These are phyloP conservation scores for Talaromyces sp. DNA, from an alignment of 2,329 filamentous ascomycete species.

Conservation along the genomic window DNA sequence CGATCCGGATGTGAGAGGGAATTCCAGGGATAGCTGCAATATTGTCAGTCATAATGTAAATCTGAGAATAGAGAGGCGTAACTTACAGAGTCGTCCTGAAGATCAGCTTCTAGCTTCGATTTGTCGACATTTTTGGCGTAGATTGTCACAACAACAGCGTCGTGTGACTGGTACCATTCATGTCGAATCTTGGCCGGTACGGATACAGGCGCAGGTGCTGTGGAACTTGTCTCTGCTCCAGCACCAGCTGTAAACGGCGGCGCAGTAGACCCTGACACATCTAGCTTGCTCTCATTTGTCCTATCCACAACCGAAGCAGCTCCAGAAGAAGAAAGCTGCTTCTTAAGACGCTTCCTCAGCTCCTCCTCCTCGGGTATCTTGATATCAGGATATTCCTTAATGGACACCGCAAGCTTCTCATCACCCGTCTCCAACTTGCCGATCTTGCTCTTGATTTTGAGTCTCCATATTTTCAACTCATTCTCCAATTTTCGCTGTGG, in stretches of 20 bases:
- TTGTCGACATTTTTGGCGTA: constrained; percentile 63
- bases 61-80: not conserved
- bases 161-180: constrained; percentile 65
- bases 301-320: constrained; percentile 5
- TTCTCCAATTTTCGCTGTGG: constrained; percentile 27
- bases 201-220: constrained; percentile 9
- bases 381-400: constrained; percentile 54
- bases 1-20: constrained; percentile 53
- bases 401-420: constrained; percentile 42
- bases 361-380: constrained; percentile 43
- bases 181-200: constrained; percentile 60
- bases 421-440: constrained; percentile 50
- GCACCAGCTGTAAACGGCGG: constrained; percentile 14
- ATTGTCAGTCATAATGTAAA: constrained; percentile 7
- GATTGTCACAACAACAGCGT: constrained; percentile 62
- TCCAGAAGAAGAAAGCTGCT: constrained; percentile 25
- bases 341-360: constrained; percentile 34
- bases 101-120: constrained; percentile 53
- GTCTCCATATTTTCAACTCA: constrained; percentile 56
- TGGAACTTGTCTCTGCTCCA: constrained; percentile 11
- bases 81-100: constrained; percentile 48
- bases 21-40: constrained; percentile 54
- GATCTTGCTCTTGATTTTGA: constrained; percentile 54
- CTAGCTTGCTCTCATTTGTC: constrained; percentile 11
- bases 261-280: constrained; percentile 9